phyloP scores from a whole-genome alignment of 2,329 filamentous ascomycete genomes.

The Aspergillus calidoustus region DNA sequence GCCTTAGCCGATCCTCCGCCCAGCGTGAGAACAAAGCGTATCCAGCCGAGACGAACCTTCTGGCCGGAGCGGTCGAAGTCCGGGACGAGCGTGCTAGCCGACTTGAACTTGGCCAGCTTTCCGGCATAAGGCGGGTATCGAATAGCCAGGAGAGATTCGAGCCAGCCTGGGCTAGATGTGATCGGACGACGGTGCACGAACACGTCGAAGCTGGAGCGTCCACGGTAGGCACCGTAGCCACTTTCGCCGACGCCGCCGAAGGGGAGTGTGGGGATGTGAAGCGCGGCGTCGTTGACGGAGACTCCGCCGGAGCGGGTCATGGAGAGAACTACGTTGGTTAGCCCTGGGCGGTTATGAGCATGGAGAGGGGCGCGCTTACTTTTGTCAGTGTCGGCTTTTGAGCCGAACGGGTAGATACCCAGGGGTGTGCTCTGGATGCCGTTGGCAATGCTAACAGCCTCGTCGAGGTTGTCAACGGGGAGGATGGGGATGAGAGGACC shows the following conservation, averaged over 20 bases:
- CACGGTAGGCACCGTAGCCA: constrained; percentile 77
- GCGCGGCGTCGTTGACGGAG: constrained; percentile 62
- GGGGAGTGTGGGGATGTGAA: constrained; percentile 73
- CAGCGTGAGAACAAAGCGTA: constrained; percentile 46
- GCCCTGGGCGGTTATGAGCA: not conserved
- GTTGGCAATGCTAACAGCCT: constrained; percentile 83
- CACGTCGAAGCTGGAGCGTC: constrained; percentile 68
- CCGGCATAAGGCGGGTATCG: constrained; percentile 65
- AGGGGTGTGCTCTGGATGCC: constrained; percentile 81
- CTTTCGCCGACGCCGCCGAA: constrained; percentile 86
- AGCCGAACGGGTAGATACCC: constrained; percentile 83
- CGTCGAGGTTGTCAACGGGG: constrained; percentile 76
- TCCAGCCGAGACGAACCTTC: constrained; percentile 44
- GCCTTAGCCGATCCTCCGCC: constrained; percentile 46
- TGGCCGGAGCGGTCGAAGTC: constrained; percentile 65
- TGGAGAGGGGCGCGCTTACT: constrained; percentile 52
- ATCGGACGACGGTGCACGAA: constrained; percentile 66
- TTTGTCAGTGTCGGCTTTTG: constrained; percentile 74
- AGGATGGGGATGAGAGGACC: constrained; percentile 89
- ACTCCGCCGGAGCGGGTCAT: constrained; percentile 71
- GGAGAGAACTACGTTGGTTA: constrained; percentile 56
- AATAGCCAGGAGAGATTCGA: constrained; percentile 60
- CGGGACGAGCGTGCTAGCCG: constrained; percentile 57
- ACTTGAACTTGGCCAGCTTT: constrained; percentile 58
- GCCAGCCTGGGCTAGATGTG: constrained; percentile 64